Evolutionary conservation across 371 early-diverging fungal genomes (phyloP), one percentile per base, ranked within the genome.

Genomic region (Lichtheimia hyalospora): DNA sequence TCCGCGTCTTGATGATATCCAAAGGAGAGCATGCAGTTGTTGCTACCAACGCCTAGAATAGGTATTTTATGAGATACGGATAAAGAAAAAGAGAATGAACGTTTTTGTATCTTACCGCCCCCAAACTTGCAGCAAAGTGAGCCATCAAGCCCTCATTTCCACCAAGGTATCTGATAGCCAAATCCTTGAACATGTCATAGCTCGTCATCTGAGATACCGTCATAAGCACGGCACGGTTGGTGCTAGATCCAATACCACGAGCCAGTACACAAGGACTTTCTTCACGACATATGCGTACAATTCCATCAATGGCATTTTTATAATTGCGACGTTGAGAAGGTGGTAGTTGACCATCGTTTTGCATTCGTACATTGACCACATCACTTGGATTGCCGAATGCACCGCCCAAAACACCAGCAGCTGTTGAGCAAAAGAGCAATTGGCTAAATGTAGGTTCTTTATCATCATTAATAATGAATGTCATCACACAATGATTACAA

Each of bases 1-100:
- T 83, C 24, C 95, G 86, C 0, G 94, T 94, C 74, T 96, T 96
- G 51, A 93, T 81, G 13, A 96, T 95, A 74, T 96, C 96, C 42
- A 92, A 74, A 16, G 94, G 93, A 6, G 92, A 88, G 48, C 90
- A 90, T 0, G 86, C 86, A 3, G 96, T 95, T 0, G 96, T 96
- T 4, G 95, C 93, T 13, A 95, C 88, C 18, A 96, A 78, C 28
- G 92, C 94, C 86, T 86, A 62, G 44, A 24, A 41, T 42, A 44
- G 5, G 27, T 18, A 56, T 53, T 54, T 52, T 25, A 10, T 16
- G 25, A 10, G 12, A n/a, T 5, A 15, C 34, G 39, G 27, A 58
- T 49, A 25, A 41, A 46, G 25, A 53, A 49, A 49, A 49, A 25
- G 20, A 46, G 25, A 53, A 49, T 6, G 12, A 41, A 12, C n/a